These are phyloP conservation scores for Asterophora lycoperdoides DNA, from an alignment of 768 basidiomycete genomes.

Conservation along the genomic window DNA sequence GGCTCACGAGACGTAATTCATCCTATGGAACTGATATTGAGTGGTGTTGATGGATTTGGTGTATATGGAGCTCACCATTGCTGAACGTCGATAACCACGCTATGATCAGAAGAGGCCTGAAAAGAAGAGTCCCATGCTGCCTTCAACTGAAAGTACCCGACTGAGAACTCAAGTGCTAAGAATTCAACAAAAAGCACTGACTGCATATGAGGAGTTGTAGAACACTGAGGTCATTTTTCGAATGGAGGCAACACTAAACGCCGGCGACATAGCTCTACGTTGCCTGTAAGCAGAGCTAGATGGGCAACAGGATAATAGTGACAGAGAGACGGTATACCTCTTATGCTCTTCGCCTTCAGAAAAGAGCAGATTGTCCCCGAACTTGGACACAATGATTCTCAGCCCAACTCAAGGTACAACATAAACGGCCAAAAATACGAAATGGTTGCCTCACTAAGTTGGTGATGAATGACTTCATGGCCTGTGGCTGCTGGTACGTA, in stretches of 20 bases:
- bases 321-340: slow-evolving; percentile 21
- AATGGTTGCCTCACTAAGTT: slow-evolving; percentile 17
- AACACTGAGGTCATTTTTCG: slow-evolving; percentile 33
- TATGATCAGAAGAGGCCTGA: background rate
- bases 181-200: too few species aligned
- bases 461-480: slow-evolving; percentile 22
- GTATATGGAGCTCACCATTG: background rate
- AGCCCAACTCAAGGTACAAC: too few species aligned
- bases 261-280: slow-evolving; percentile 34
- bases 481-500: slow-evolving; percentile 20
- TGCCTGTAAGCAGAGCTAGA: slow-evolving; percentile 23
- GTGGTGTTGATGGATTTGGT: background rate
- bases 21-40: slow-evolving; percentile 17
- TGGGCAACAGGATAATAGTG: background rate
- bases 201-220: slow-evolving; percentile 7
- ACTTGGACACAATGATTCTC: slow-evolving; percentile 1
- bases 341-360: slow-evolving; percentile 41
- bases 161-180: too few species aligned
- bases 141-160: background rate
- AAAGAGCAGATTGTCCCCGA: slow-evolving; percentile 36
- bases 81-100: background rate
- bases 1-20: slow-evolving; percentile 40
- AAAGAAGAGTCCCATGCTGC: background rate
- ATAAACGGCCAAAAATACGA: background rate
- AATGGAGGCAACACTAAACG: slow-evolving; percentile 38